Evolutionary conservation across 2,329 filamentous ascomycete species (phyloP), one percentile per base, ranked within the genome.

Genomic region (Phialocephala sp.): DNA sequence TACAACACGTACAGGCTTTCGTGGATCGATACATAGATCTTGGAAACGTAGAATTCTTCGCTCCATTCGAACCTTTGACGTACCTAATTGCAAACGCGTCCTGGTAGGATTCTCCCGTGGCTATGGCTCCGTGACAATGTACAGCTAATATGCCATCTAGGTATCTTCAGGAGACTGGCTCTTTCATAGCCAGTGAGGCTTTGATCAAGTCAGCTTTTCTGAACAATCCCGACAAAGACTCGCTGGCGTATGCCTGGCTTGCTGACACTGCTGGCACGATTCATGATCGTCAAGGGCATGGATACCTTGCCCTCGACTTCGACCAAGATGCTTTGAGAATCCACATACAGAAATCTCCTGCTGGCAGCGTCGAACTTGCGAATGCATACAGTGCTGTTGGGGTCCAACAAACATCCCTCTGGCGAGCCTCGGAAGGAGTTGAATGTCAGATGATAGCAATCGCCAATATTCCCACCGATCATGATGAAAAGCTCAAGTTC

Each of bases 341-440:
- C 18, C 41, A 45, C 41, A 20, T 8, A 20, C 5, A 45, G 41
- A 45, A 45, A 6, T 45, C 41, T 20, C 9, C 41, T 9, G 41
- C 41, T 45, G 41, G 41, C 41, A 45, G 41, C 41, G 41, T 45
- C 18, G 41, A 45, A 20, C 41, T 45, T 45, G 41, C 41, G 8
- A 45, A 45, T 45, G 41, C 41, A 8, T 45, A 45, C 41, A 45
- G 41, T 45, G 41, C 41, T 45, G 41, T 45, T 20, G 41, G 41
- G 8, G 41, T 45, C 8, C 6, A 45, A 45, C 41, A 8, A 15
- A 45, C 41, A 45, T 45, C 41, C 18, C 41, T 45, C 41, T 45
- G 41, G 41, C 8, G 41, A 45, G 41, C 41, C 9, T 8, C 41
- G 8, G 41, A 45, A n/a, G 41, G 41, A 20, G 41, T 45, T 15